Evolutionary conservation across 139 green algal genomes (phyloP), one percentile per base, ranked within the genome.

Genomic region (Chlorokybus atmophyticus): DNA sequence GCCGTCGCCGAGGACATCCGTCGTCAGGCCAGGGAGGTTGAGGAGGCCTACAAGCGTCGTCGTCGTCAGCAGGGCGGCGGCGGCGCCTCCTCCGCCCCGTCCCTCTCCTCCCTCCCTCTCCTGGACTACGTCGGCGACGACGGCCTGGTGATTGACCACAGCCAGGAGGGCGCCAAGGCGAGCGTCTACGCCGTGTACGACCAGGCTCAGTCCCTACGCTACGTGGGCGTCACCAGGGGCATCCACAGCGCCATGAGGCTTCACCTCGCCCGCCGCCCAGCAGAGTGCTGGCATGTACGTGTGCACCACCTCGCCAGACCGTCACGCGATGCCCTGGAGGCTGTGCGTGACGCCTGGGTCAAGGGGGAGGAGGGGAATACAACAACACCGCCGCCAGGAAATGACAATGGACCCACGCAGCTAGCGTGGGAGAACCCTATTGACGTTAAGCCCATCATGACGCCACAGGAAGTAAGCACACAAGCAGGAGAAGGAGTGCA

Each of bases 401-500:
- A 73, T 27, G 64, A 62, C n/a, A 53, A 26, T 10, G 64, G 49
- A 8, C 23, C 25, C 25, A 27, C 32, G 50, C 64, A 73, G 31
- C 31, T 56, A 52, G 10, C 44, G 58, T 73, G 64, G 64, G 64
- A 73, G 40, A 69, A 69, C 52, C 39, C 64, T n/a, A 7, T 73
- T 14, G 58, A 73, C 40, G 68, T 64, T 32, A 62, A 63, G n/a
- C 64, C 53, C 17, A 42, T 73, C 10, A 67, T 73, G 64, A 73
- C 64, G 28, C 40, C 40, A 60, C 21, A 67, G 59, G 19, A 24
- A 14, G 19, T 53, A 47, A 47, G 14, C 38, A 47, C 14, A 21
- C n/a, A n/a, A n/a, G n/a, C n/a, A n/a, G n/a, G n/a, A n/a, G n/a
- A n/a, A n/a, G n/a, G n/a, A n/a, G n/a, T n/a, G n/a, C n/a, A n/a